phyloP scores from a whole-genome alignment of 176 grass and related monocot species.

The Eragrostis nindensis region DNA sequence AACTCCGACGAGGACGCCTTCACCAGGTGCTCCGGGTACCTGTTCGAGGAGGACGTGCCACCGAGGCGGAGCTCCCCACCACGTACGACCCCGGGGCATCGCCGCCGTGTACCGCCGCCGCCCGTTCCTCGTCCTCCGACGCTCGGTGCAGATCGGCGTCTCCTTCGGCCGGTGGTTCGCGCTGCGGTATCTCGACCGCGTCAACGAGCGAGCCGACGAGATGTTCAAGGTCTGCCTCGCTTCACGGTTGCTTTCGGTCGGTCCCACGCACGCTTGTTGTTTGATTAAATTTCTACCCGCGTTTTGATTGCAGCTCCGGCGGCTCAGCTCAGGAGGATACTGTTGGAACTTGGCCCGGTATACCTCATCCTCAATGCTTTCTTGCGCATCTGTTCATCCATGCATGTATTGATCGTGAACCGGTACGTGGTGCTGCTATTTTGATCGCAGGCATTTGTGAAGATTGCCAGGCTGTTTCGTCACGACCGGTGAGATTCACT shows the following conservation, averaged over 20 bases:
- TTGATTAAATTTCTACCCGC: constrained; percentile 30
- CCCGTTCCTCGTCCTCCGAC: constrained; percentile 84
- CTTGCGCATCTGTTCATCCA: neutral
- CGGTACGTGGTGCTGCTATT: constrained; percentile 15
- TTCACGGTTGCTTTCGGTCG: neutral
- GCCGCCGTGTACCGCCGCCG: constrained; percentile 71
- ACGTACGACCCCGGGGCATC: constrained; percentile 61
- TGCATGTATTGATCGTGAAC: constrained; percentile 8
- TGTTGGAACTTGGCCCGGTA: constrained; percentile 91
- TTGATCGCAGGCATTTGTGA: constrained; percentile 78
- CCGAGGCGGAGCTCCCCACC: constrained; percentile 64
- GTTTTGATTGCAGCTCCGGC: constrained; percentile 68
- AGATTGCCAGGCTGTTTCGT: constrained; percentile 97
- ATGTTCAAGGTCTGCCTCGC: constrained; percentile 66
- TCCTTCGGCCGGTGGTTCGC: constrained; percentile 93
- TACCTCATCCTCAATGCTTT: constrained; percentile 1
- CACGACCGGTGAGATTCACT: constrained; percentile 66
- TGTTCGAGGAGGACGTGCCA: constrained; percentile 68
- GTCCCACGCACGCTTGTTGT: neutral
- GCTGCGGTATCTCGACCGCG: constrained; percentile 65
- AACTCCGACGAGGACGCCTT: constrained; percentile 71
- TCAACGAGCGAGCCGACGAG: constrained; percentile 68
- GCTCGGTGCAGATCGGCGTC: constrained; percentile 68
- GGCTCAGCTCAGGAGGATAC: constrained; percentile 76
- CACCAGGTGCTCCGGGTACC: constrained; percentile 88